Base-by-base conservation (phyloP, 257 asterid genomes). In the Solanum lignicaule region DNA sequence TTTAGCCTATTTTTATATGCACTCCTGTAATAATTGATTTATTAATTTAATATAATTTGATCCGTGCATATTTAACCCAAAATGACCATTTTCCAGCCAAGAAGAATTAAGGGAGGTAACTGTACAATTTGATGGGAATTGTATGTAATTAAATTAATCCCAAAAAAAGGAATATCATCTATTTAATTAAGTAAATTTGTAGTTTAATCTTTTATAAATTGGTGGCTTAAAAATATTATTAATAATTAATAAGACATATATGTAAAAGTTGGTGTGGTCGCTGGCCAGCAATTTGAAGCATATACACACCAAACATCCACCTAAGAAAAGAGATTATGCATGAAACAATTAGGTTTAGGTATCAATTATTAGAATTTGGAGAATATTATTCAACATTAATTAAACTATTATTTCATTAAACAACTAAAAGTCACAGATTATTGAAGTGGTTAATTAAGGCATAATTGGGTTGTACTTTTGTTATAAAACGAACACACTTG, bases 401-500 rank as follows among this genome's bases (percentile, higher is more conserved):
- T 20, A 35, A 66, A 68, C 69, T 31, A 62, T 58, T 83, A 74
- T 68, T 85, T 52, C 41, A 81, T 90, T 87, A 48, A 85, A 89
- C 88, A 83, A 86, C 86, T 27, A 83, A 88, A 58, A 68, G 86
- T 69, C 79, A 58, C 73, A 27, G 35, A 91, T 90, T 86, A 89
- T 92, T 87, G 92, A 62, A 89, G 95, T 90, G 88, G 94, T 91
- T 93, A 89, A 35, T 91, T 93, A 89, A 38, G 58, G 10, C 32
- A 75, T 62, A 62, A 62, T 75, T 36, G 11, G 32, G 32, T 23
- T 76, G 82, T 35, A 10, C 6, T 23, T 23, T 75, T 5, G 48
- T 20, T 35, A 36, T 10, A 10, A 21, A 74, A 21, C 21, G 4
- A 76, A 39, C 9, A 13, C n/a, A n/a, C 23, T 76, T 76, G 60